Conservation (phyloP, 345 rosid genomes). For the Streptanthus diversifolius region DNA sequence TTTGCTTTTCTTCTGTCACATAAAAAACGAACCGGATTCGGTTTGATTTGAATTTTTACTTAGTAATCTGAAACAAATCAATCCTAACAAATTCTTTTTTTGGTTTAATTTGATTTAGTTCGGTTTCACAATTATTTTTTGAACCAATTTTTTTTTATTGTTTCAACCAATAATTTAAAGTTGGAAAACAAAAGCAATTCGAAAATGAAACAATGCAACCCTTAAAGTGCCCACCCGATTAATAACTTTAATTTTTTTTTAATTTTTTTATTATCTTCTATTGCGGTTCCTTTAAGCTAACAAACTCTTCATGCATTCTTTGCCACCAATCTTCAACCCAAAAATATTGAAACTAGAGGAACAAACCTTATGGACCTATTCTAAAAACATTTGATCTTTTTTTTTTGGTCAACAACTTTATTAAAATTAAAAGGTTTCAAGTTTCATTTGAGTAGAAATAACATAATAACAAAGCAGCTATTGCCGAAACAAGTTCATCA, state of each 20-base stretch:
- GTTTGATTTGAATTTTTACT: neutral
- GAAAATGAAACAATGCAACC: neutral
- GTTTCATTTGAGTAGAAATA: too few relatives aligned
- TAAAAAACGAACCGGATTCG: neutral
- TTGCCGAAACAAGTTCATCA: too few relatives aligned
- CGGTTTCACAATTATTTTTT: neutral
- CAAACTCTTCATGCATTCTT: slow-evolving; percentile 28
- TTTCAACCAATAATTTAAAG: neutral
- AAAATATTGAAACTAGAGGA: neutral
- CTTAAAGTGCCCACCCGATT: slow-evolving; percentile 19
- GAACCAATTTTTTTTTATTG: too few relatives aligned
- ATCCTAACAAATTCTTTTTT: too few relatives aligned
- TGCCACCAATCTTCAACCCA: slow-evolving; percentile 1
- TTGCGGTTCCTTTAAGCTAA: slow-evolving; percentile 37
- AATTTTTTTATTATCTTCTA: neutral
- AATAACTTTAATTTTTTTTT: neutral
- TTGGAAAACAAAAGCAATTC: neutral
- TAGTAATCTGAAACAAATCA: neutral
- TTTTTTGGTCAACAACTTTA: too few relatives aligned
- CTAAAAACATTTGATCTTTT: neutral
- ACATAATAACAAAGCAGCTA: too few relatives aligned
- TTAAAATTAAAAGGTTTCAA: too few relatives aligned
- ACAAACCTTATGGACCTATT: neutral
- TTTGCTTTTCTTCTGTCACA: neutral
- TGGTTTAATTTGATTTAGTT: neutral